A percentile compares a stretch with the other conserved stretches of the same genome.
Evolutionary conservation across 306 rosid species (phyloP).

Genomic region (Acacia melanoxylon): DNA sequence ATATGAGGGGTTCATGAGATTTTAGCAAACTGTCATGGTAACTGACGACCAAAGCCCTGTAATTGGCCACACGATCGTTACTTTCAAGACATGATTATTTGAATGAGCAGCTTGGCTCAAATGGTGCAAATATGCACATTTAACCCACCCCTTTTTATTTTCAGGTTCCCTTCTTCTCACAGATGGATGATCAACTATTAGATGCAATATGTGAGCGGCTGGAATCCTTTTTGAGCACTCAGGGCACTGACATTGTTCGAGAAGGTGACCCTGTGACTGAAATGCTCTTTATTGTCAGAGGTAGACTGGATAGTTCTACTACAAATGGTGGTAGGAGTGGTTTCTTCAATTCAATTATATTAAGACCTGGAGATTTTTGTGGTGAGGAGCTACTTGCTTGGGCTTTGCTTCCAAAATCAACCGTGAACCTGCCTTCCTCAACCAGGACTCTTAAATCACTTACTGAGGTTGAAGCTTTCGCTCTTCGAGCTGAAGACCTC

Average conservation of each 20-base stretch:
- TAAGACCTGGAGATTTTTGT: conserved; percentile 95
- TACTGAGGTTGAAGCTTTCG: conserved; percentile 92
- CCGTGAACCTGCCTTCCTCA: conserved; percentile 83
- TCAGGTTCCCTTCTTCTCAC: conserved; percentile 96
- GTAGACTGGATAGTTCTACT: conserved; percentile 88
- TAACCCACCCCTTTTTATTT: neutral
- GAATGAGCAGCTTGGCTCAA: neutral
- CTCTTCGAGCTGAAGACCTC: conserved; percentile 91
- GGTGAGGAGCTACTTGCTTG: conserved; percentile 97
- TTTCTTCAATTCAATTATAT: conserved; percentile 84
- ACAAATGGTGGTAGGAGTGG: conserved; percentile 95
- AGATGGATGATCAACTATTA: conserved; percentile 95
- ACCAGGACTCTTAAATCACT: conserved; percentile 81
- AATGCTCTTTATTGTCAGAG: conserved; percentile 91
- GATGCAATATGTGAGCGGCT: conserved; percentile 97
- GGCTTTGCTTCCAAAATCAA: conserved; percentile 92
- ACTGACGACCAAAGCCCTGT: conserved; percentile 3
- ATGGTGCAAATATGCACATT: neutral
- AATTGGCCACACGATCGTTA: neutral
- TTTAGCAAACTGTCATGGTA: neutral
- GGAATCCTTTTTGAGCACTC: conserved; percentile 90
- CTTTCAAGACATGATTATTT: neutral
- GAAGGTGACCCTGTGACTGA: conserved; percentile 96
- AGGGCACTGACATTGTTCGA: conserved; percentile 80
- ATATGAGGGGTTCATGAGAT: neutral